Evolutionary conservation across 1,139 yeast genomes (phyloP).

Genomic region (Magnusiomyces suaveolens): DNA sequence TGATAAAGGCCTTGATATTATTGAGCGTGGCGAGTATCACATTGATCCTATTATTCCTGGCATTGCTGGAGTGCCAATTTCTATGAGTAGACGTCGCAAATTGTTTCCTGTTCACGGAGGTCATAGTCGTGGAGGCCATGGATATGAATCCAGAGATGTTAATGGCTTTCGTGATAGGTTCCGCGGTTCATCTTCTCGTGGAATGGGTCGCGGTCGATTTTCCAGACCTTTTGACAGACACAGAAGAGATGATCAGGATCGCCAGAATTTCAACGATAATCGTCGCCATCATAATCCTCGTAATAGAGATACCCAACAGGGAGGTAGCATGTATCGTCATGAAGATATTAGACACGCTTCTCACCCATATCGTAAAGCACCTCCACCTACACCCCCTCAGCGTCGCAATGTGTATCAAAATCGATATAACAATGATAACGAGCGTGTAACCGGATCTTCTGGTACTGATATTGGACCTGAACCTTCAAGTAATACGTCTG

Average conservation of each 20-base stretch:
- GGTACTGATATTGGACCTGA: not conserved
- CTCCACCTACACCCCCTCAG: not conserved
- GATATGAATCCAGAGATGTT: not conserved
- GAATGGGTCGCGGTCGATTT: not conserved
- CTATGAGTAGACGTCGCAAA: not conserved
- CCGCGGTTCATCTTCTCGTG: not conserved
- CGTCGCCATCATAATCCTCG: not conserved
- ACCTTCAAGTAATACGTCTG: not conserved
- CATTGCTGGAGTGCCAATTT: not conserved
- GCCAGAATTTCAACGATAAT: not conserved
- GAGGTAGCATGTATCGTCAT: slow-evolving; percentile 6
- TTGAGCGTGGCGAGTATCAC: slow-evolving; percentile 39
- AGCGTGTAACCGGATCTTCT: not conserved
- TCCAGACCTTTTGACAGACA: not conserved
- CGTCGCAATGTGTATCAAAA: slow-evolving; percentile 3
- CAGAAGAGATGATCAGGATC: not conserved
- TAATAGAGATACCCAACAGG: slow-evolving; percentile 1
- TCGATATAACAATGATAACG: not conserved
- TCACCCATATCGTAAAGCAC: slow-evolving; percentile 13
- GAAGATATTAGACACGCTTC: slow-evolving; percentile 8
- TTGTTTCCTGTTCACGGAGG: not conserved
- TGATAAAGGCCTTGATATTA: slow-evolving; percentile 42
- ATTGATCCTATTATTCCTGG: slow-evolving; percentile 27
- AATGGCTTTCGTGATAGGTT: not conserved
- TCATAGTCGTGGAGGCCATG: not conserved